Evolutionary conservation across 768 basidiomycete species (phyloP).

Genomic region (Russula olivacea): DNA sequence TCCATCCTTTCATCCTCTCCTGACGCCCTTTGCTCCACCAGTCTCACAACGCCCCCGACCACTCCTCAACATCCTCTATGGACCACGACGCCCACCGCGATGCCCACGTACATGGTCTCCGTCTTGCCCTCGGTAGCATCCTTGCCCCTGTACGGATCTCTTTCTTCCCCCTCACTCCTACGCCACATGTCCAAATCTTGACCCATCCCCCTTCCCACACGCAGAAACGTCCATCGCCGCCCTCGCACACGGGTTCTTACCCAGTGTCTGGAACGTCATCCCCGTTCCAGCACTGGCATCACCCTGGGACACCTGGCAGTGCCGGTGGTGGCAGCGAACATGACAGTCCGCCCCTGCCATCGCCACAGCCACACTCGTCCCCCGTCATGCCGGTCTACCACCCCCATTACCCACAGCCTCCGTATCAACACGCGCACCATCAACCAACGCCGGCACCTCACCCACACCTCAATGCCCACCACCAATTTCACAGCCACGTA

Average conservation of each 20-base stretch:
- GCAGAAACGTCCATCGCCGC: constrained; percentile 44
- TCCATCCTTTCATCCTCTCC: neutral
- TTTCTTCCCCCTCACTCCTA: constrained; percentile 2
- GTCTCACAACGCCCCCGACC: constrained; percentile 11
- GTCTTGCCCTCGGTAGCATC: constrained; percentile 55
- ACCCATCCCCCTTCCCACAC: constrained; percentile 10
- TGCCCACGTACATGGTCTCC: constrained; percentile 33
- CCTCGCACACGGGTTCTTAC: constrained; percentile 36
- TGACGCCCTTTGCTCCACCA: neutral
- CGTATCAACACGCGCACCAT: constrained; percentile 11
- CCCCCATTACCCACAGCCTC: neutral
- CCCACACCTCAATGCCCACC: neutral
- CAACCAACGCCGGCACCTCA: constrained; percentile 6
- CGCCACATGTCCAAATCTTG: constrained; percentile 5
- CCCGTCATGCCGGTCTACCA: constrained; percentile 16
- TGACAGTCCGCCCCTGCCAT: constrained; percentile 13
- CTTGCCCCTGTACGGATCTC: constrained; percentile 46
- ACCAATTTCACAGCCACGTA: neutral
- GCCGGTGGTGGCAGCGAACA: neutral
- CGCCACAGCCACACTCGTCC: constrained; percentile 27
- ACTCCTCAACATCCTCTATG: constrained; percentile 3
- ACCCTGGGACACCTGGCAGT: constrained; percentile 16
- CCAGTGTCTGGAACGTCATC: constrained; percentile 49
- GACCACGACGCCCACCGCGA: constrained; percentile 31
- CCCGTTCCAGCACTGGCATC: constrained; percentile 38